Evolutionary conservation across 768 basidiomycete genomes (phyloP), one percentile per base, ranked within the genome.

Genomic region (Tricholoma terreum): DNA sequence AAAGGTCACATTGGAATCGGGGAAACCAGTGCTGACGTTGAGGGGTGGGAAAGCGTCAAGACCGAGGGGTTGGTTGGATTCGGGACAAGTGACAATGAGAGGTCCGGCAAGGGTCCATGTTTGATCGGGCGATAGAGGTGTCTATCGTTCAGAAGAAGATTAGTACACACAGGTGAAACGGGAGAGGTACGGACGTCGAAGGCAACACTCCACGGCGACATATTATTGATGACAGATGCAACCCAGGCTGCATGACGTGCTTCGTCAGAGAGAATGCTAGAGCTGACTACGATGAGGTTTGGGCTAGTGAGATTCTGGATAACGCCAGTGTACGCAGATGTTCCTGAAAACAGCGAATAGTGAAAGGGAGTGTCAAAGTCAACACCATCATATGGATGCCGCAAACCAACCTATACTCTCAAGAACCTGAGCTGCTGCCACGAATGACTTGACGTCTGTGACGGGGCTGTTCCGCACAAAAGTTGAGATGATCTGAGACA

Each of bases 171-270:
- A 53, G 19, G 21, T 43, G 34, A 63, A 58, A 49, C 24, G 24
- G 58, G 57, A 36, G 56, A 36, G 8, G 21, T n/a, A 54, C 66
- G 24, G 51, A 71, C 79, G 63, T 85, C 83, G 60, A 82, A 79
- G 7, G 84, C 63, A 2, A 78, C 74, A 36, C 77, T 78, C 83
- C 84, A 86, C 0, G 77, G 71, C 14, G 73, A 65, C 7, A 67
- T 68, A 46, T 75, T 71, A 62, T 75, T 71, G 22, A 80, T 75
- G 24, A 78, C 74, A 12, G 76, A 69, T 21, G 74, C 71, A 27
- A 86, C 63, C 84, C 84, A 87, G 36, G 77, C 72, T 10, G 80
- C 78, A 58, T 87, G 84, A 38, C 84, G 77, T 38, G 83, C 79
- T 65, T 89, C 85, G 48, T 79, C 81, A 38, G 82, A 73, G 46